A percentile compares a stretch with the other conserved stretches of the same genome.
These are phyloP conservation scores for Gracilaria gracilis DNA, from an alignment of 23 red algal genomes.

Conservation along the genomic window DNA sequence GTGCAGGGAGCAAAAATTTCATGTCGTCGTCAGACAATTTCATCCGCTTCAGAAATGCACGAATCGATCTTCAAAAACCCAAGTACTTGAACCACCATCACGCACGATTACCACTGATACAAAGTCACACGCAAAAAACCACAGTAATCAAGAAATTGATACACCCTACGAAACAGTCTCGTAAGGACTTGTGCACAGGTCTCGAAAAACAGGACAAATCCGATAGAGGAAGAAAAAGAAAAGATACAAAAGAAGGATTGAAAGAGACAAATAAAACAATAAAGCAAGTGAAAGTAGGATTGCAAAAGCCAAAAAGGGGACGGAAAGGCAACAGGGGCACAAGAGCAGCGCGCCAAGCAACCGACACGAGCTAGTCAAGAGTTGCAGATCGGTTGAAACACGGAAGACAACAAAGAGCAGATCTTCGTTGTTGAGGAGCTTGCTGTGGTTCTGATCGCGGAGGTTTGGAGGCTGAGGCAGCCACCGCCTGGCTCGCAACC, in stretches of 20 bases:
- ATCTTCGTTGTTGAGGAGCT: constrained; percentile 32
- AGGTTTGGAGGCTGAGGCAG: background rate
- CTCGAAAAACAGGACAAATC: background rate
- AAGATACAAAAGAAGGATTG: background rate
- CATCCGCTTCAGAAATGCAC: too few relatives aligned
- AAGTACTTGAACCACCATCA: too few relatives aligned
- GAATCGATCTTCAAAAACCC: too few relatives aligned
- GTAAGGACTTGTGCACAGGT: too few relatives aligned
- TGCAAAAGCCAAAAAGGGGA: background rate
- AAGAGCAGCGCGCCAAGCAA: background rate
- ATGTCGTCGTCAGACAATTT: too few relatives aligned
- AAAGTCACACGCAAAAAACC: too few relatives aligned
- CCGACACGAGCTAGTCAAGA: constrained; percentile 9
- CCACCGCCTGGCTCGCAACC: too few relatives aligned
- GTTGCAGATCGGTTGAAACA: constrained; percentile 19
- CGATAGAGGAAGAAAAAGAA: background rate
- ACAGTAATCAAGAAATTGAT: too few relatives aligned
- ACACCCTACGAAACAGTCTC: too few relatives aligned
- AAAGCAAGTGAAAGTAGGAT: background rate
- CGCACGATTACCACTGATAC: too few relatives aligned
- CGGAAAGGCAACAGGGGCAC: background rate
- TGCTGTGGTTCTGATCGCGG: constrained; percentile 26
- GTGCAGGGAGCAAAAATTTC: too few relatives aligned
- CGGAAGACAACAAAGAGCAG: constrained; percentile 30
- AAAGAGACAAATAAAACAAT: background rate